These are phyloP conservation scores for Diplodia mutila DNA, from an alignment of 2,329 filamentous ascomycete species.

Conservation along the genomic window DNA sequence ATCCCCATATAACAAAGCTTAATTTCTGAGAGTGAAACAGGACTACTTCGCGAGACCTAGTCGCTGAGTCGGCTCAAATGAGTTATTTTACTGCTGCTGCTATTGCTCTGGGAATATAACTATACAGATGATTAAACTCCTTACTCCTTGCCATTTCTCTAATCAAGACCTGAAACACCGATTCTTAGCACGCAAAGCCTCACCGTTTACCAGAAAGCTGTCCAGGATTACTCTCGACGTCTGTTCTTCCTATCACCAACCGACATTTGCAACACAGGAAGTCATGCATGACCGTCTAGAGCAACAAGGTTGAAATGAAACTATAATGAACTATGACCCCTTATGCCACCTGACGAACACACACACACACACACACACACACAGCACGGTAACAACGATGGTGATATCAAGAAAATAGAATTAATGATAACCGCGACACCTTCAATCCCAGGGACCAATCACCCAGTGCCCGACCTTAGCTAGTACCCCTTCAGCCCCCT, in stretches of 20 bases:
- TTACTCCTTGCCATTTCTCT: no score
- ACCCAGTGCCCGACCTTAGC: no score
- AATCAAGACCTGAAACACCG: no score
- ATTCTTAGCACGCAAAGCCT: no score
- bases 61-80: not conserved
- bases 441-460: not conserved
- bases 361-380: not conserved
- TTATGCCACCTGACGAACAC: not conserved
- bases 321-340: not conserved
- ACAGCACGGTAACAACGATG: not conserved
- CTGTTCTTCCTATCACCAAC: no score
- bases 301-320: not conserved
- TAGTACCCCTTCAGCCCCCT: not conserved
- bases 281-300: no score
- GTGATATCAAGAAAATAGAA: not conserved
- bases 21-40: not conserved
- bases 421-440: not conserved
- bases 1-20: not conserved
- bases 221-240: no score
- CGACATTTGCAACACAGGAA: no score
- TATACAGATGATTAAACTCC: no score
- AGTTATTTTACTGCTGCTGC: not conserved
- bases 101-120: no score
- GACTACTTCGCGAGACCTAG: not conserved
- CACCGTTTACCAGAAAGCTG: no score